Evolutionary conservation across 768 basidiomycete genomes (phyloP).

Genomic region (Boletus rubroflammeus): DNA sequence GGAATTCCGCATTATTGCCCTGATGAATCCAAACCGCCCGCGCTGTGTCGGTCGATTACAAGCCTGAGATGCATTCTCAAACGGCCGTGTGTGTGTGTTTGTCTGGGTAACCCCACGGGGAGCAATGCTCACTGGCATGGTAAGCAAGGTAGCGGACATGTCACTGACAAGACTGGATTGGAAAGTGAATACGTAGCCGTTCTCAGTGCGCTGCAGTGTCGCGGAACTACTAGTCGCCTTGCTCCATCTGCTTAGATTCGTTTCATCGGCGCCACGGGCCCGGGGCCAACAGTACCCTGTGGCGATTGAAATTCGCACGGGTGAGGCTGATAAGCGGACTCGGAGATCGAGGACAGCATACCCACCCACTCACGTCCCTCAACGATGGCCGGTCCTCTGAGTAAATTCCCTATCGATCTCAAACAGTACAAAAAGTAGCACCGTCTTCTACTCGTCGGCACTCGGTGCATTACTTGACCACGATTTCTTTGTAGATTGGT

Average conservation of each 20-base stretch:
- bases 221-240: no score
- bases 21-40: neutral
- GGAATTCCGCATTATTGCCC: neutral
- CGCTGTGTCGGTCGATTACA: neutral
- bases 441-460: neutral
- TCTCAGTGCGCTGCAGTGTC: constrained; percentile 11
- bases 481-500: constrained; percentile 46
- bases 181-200: neutral
- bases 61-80: constrained; percentile 2
- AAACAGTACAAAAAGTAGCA: constrained; percentile 67
- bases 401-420: constrained; percentile 74
- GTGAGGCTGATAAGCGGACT: constrained; percentile 19
- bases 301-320: constrained; percentile 25
- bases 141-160: neutral
- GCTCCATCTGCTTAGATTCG: no score
- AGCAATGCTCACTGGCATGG: neutral
- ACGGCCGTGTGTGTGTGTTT: neutral
- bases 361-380: neutral
- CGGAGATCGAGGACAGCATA: neutral
- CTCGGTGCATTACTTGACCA: neutral
- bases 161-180: constrained; percentile 10
- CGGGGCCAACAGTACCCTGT: no score
- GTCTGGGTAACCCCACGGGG: neutral
- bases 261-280: no score
- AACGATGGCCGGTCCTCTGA: constrained; percentile 39